Conservation (phyloP, 805 yeast genomes). For the Blastobotrys mokoenaii region DNA sequence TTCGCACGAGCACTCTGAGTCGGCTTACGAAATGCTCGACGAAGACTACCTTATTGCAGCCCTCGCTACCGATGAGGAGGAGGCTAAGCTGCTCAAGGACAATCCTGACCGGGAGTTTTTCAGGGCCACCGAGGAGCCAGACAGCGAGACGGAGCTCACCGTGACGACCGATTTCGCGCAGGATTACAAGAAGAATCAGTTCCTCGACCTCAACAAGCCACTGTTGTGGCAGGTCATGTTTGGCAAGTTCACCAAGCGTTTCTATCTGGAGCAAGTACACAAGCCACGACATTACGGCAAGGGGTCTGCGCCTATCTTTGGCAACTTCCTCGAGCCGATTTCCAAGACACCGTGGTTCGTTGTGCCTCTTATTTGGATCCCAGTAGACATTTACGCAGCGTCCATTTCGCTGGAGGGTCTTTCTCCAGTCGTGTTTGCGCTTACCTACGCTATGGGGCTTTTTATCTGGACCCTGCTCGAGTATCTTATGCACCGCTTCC, state of each 20-base stretch:
- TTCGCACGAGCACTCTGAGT: constrained; percentile 73
- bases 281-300: constrained; percentile 97
- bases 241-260: constrained; percentile 73
- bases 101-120: constrained; percentile 34
- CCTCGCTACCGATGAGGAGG: constrained; percentile 76
- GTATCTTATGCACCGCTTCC: constrained; percentile 77
- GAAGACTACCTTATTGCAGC: constrained; percentile 76
- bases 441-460: constrained; percentile 70
- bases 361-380: constrained; percentile 82
- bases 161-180: constrained; percentile 68
- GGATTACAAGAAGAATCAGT: constrained; percentile 72
- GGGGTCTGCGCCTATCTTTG: constrained; percentile 93
- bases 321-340: constrained; percentile 87
- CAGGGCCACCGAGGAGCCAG: constrained; percentile 39
- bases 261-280: constrained; percentile 92
- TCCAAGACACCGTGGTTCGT: constrained; percentile 93
- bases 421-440: constrained; percentile 37
- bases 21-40: constrained; percentile 78
- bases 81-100: constrained; percentile 52
- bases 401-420: constrained; percentile 49
- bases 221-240: constrained; percentile 70
- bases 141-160: constrained; percentile 62
- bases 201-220: constrained; percentile 79
- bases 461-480: constrained; percentile 91
- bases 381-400: constrained; percentile 60